phyloP scores from a whole-genome alignment of 129 eudicot species.

The Flaveria ramosissima region DNA sequence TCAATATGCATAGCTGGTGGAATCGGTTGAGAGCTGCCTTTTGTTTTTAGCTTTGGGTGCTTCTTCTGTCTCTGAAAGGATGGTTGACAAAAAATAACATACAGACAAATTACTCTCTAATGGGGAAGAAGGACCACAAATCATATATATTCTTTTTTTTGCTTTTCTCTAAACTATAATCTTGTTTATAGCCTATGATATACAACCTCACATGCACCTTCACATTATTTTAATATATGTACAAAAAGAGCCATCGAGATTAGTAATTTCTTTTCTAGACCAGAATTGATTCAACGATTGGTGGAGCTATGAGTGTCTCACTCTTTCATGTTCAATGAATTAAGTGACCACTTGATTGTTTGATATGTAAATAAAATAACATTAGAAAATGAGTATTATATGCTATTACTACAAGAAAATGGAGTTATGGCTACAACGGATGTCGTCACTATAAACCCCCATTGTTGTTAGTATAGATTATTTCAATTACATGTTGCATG shows the following conservation, averaged over 20 bases:
- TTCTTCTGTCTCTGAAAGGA: conserved; percentile 47
- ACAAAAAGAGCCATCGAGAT: conserved; percentile 39
- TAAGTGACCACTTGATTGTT: background rate
- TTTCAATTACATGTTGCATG: too few species aligned
- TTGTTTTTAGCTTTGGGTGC: conserved; percentile 63
- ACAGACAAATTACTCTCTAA: conserved; percentile 39
- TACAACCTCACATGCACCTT: conserved; percentile 33
- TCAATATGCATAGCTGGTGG: conserved; percentile 38
- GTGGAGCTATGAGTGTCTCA: too few species aligned
- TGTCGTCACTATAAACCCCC: too few species aligned
- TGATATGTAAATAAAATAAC: background rate
- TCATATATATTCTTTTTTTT: background rate
- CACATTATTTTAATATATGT: conserved; percentile 22
- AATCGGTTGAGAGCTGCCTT: conserved; percentile 54
- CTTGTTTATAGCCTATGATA: conserved; percentile 24
- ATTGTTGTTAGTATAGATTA: too few species aligned
- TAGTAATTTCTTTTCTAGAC: conserved; percentile 29
- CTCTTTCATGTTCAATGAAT: too few species aligned
- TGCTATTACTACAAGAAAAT: too few species aligned
- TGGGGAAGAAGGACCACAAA: conserved; percentile 45
- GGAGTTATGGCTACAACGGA: too few species aligned
- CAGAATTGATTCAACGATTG: too few species aligned
- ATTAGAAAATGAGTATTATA: background rate
- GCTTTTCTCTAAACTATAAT: conserved; percentile 6
- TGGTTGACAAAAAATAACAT: conserved; percentile 37